phyloP scores from a whole-genome alignment of 352 stramenopile genomes.

The Phytopythium delawarense region DNA sequence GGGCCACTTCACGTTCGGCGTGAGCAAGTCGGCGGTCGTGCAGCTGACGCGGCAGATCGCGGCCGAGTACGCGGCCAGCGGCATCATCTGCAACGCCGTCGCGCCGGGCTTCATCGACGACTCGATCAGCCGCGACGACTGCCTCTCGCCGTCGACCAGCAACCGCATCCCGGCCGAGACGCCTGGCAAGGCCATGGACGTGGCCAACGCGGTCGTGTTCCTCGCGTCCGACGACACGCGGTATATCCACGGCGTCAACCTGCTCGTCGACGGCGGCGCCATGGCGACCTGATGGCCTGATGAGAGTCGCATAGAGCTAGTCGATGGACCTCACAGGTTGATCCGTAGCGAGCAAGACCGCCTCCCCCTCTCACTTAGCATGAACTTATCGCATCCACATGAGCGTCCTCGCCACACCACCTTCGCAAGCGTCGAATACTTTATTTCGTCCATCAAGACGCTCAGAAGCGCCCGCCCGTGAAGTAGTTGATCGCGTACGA shows the following conservation, averaged over 20 bases:
- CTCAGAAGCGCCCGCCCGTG: conserved; percentile 69
- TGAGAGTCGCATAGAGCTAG: neutral
- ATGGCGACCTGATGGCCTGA: conserved; percentile 33
- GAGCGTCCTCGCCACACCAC: neutral
- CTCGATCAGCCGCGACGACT: conserved; percentile 53
- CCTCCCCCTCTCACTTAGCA: neutral
- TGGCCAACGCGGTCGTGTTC: conserved; percentile 67
- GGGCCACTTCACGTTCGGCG: conserved; percentile 59
- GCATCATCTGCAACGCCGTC: conserved; percentile 60
- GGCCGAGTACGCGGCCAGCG: conserved; percentile 50
- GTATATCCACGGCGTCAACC: conserved; percentile 59
- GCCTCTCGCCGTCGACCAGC: conserved; percentile 32
- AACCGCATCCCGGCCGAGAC: conserved; percentile 55
- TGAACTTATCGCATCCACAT: neutral
- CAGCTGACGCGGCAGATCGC: conserved; percentile 68
- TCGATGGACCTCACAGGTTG: neutral
- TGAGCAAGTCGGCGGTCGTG: conserved; percentile 56
- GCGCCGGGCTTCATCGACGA: conserved; percentile 61
- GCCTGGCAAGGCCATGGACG: conserved; percentile 53
- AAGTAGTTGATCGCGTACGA: conserved; percentile 88
- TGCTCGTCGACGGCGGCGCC: conserved; percentile 55
- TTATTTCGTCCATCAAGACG: neutral
- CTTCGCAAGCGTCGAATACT: neutral
- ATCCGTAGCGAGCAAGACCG: neutral
- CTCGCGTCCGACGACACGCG: conserved; percentile 57